Evolutionary conservation across 2,329 filamentous ascomycete genomes (phyloP).

Genomic region (Neofusicoccum cordaticola): DNA sequence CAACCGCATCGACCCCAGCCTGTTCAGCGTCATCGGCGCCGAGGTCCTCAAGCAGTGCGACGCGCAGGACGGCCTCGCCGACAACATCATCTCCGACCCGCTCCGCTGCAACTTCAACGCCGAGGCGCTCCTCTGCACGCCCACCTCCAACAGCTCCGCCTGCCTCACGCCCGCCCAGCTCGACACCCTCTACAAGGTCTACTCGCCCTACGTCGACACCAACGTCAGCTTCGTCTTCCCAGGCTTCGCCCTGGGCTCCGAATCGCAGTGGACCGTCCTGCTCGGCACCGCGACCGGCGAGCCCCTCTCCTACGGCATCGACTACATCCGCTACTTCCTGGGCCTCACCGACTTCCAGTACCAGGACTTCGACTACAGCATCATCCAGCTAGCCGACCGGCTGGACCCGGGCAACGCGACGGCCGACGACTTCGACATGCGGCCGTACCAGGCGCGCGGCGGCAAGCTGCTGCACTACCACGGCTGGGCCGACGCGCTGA

Average conservation of each 20-base stretch:
- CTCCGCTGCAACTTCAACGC: conserved; percentile 13
- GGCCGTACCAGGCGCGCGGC: conserved; percentile 42
- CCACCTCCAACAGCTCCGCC: background rate
- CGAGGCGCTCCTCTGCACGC: conserved; percentile 2
- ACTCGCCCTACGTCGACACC: conserved; percentile 38
- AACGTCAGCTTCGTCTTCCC: conserved; percentile 45
- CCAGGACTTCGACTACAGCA: conserved; percentile 38
- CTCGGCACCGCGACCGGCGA: conserved; percentile 23
- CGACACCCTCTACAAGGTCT: conserved; percentile 7
- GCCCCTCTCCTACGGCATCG: conserved; percentile 36
- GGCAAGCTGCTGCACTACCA: conserved; percentile 45
- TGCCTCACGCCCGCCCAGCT: conserved; percentile 12
- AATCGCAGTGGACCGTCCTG: conserved; percentile 31
- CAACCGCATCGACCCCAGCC: conserved; percentile 2
- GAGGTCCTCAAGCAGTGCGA: conserved; percentile 15
- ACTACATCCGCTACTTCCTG: conserved; percentile 45
- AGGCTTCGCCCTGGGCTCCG: conserved; percentile 37
- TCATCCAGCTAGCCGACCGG: conserved; percentile 38
- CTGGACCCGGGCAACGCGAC: conserved; percentile 50
- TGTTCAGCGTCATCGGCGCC: conserved; percentile 9
- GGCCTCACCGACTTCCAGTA: conserved; percentile 37
- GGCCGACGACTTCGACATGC: conserved; percentile 49
- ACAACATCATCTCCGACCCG: conserved; percentile 10
- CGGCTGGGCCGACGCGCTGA: conserved; percentile 45
- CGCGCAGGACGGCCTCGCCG: conserved; percentile 7